Base-by-base conservation (phyloP, 148 eudicot species). In the Rhododendron kiyosumense region DNA sequence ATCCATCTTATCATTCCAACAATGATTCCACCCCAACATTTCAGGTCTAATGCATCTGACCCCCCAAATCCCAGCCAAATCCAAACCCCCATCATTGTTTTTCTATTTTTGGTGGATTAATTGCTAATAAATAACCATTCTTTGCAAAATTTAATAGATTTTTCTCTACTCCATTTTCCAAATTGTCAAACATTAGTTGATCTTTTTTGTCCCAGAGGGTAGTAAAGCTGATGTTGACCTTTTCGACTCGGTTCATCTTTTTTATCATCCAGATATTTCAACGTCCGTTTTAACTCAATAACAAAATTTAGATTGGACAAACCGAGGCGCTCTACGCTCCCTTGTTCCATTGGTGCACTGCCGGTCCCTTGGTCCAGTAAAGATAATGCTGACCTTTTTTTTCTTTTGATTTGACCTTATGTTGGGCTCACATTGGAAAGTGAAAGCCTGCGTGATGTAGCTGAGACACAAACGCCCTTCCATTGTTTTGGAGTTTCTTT, bases 61-160 rank as follows among this genome's bases (percentile, higher is more conserved):
- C 88, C 82, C 28, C 76, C 87, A 85, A 84, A 89, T 89, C 83
- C 89, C 81, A 75, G 15, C 84, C 85, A 85, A 76, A 89, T 89
- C 88, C 75, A 12, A 63, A 49, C 57, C 36, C 79, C 81, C 78
- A 89, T 89, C 85, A 89, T 89, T 81, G 85, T 75, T 18, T 49
- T 49, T 10, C 54, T 3, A 41, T 54, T 20, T 57, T 81, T 17
- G 12, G 7, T 54, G 82, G 59, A 59, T 84, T 84, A 83, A 80
- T 79, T 82, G 81, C 86, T 73, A n/a, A 71, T 73, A n/a, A 71
- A 84, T 73, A 24, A 69, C 71, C 9, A n/a, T 83, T 46, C 65
- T 73, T 81, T 65, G 76, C 36, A 76, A 41, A 5, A 24, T 24
- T 51, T 28, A 5, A 28, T 48, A 18, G 22, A 18, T 17, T 69